Evolutionary conservation across 1,139 yeast species (phyloP), one percentile per base, ranked within the genome.

Genomic region (Ogataea hybrid): DNA sequence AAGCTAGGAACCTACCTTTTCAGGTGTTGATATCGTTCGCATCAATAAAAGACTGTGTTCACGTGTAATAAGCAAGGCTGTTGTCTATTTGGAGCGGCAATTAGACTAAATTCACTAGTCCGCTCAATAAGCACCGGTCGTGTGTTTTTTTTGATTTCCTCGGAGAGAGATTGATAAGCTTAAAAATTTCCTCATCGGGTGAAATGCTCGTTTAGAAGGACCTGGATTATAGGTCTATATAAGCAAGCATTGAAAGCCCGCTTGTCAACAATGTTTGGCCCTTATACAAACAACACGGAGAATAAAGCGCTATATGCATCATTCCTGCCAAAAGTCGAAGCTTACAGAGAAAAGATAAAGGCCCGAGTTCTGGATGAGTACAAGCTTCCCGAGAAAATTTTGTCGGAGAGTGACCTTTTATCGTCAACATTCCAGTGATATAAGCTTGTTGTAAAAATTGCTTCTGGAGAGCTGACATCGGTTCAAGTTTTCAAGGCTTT

Each of bases 401-500:
- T 14, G 15, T 14, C 15, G 15, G 15, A 14, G 15, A 14, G 15
- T 14, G 15, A 14, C 15, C 15, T 14, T 14, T 14, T 14, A 14
- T 14, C 15, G 15, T 14, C 15, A 14, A 14, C 15, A 14, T 14
- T 14, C 15, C 15, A 14, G 15, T 14, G 15, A 14, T 14, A 14
- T 14, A 14, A 14, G 15, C 15, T 14, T 14, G 15, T 14, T 14
- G 44, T 47, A 1, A 68, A 67, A 32, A 65, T 75, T 36, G 56
- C 60, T 5, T 25, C 48, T 1, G 66, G 67, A 37, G 62, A 63
- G 32, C 51, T 60, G 32, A 61, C 71, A 3, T 64, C 81, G 0
- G 76, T 70, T 12, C 69, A 72, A 44, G 79, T 77, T 29, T 69
- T 70, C 50, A 64, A 66, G 32, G 81, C 82, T 0, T 78, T 68